Percentiles rank a stretch among this genome's conserved stretches.
Evolutionary conservation across 345 rosid species (phyloP).

Genomic region (Toxicodendron radicans): DNA sequence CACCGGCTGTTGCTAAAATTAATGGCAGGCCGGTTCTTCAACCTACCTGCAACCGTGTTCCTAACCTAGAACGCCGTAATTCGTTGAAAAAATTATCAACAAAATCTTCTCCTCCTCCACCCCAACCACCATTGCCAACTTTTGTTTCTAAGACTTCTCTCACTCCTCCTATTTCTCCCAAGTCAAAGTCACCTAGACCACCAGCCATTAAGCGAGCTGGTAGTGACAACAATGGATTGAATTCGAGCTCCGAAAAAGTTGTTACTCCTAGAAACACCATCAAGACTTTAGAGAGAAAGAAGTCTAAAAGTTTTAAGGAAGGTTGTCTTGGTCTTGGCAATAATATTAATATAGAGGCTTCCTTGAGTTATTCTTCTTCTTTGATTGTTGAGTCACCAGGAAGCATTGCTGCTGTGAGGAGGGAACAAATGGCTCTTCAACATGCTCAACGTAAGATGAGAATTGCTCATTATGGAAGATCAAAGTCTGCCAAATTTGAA

Average conservation of each 20-base stretch:
- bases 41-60: slow-evolving; percentile 51
- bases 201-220: slow-evolving; percentile 36
- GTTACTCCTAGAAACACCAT: slow-evolving; percentile 15
- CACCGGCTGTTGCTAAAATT: slow-evolving; percentile 35
- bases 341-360: slow-evolving; percentile 8
- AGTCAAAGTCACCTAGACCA: slow-evolving; percentile 37
- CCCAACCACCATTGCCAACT: slow-evolving; percentile 17
- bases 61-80: slow-evolving; percentile 31
- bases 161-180: slow-evolving; percentile 33
- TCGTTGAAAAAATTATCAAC: slow-evolving; percentile 28
- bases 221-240: slow-evolving; percentile 32
- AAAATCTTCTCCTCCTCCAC: slow-evolving; percentile 28
- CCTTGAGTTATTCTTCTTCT: slow-evolving; percentile 34
- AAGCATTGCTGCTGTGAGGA: slow-evolving; percentile 64
- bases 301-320: slow-evolving; percentile 57
- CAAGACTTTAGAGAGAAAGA: slow-evolving; percentile 41
- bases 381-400: slow-evolving; percentile 53
- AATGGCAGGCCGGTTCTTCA: slow-evolving; percentile 67
- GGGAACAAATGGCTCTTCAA: slow-evolving; percentile 60
- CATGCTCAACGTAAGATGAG: slow-evolving; percentile 62
- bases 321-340: not conserved
- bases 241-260: slow-evolving; percentile 40
- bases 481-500: slow-evolving; percentile 56
- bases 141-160: not conserved
- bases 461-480: slow-evolving; percentile 67